These are phyloP conservation scores for Erythrobasidium yunnanense DNA, from an alignment of 768 basidiomycete species.

Conservation along the genomic window DNA sequence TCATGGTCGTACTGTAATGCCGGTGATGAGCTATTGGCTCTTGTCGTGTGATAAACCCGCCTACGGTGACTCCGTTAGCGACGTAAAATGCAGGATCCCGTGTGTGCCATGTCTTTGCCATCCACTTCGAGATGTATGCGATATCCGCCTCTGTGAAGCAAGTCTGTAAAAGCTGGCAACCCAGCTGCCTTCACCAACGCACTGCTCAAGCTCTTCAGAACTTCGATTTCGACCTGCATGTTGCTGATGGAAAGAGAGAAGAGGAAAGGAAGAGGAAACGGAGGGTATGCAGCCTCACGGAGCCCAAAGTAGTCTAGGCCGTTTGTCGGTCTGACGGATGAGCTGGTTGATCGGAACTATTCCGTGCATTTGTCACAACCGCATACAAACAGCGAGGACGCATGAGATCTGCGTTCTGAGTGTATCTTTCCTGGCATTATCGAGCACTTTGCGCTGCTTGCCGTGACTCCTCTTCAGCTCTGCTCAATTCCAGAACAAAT, in stretches of 20 bases:
- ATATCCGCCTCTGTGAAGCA: background rate
- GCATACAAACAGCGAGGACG: no score
- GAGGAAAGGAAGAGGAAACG: no score
- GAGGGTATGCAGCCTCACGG: no score
- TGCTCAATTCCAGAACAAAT: conserved; percentile 27
- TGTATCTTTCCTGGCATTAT: no score
- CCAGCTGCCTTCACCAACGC: background rate
- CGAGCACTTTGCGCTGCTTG: no score
- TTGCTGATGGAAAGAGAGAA: no score
- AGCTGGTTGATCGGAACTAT: no score
- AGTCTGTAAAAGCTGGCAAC: background rate
- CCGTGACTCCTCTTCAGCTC: conserved; percentile 21
- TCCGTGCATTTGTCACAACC: no score
- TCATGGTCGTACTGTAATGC: background rate
- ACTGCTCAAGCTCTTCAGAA: background rate
- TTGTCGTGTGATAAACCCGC: background rate
- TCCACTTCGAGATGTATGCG: background rate
- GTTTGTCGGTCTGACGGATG: no score
- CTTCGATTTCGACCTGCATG: no score
- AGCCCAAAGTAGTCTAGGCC: no score
- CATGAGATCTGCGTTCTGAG: no score
- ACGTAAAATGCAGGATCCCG: background rate
- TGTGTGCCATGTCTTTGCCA: background rate
- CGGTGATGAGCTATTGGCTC: background rate
- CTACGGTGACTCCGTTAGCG: background rate